phyloP scores from a whole-genome alignment of 2,329 filamentous ascomycete species.

The Claviceps humidiphila region DNA sequence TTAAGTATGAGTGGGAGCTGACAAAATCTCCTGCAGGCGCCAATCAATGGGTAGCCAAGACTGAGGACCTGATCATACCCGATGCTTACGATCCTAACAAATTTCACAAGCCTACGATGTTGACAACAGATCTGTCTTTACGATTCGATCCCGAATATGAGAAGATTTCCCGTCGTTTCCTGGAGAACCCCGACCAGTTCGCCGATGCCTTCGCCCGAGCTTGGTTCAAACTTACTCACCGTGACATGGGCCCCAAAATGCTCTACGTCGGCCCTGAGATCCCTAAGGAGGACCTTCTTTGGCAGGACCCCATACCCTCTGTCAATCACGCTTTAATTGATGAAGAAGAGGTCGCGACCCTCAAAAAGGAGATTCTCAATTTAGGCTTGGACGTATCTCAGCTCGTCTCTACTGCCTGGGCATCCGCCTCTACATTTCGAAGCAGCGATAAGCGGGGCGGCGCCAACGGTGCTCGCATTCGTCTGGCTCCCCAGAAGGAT shows the following conservation, averaged over 20 bases:
- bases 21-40: conserved; percentile 64
- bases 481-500: conserved; percentile 55
- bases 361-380: conserved; percentile 57
- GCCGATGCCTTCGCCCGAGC: conserved; percentile 57
- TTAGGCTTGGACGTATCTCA: conserved; percentile 46
- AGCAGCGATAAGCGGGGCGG: conserved; percentile 70
- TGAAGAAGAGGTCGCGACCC: conserved; percentile 45
- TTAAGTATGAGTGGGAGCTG: conserved; percentile 66
- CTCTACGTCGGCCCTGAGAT: conserved; percentile 66
- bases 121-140: conserved; percentile 62
- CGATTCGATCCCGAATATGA: conserved; percentile 60
- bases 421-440: conserved; percentile 59
- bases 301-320: conserved; percentile 61
- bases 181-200: conserved; percentile 55
- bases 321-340: conserved; percentile 44
- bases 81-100: conserved; percentile 56
- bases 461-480: conserved; percentile 68
- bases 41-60: conserved; percentile 65
- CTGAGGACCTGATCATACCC: conserved; percentile 52
- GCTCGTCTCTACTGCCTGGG: conserved; percentile 55
- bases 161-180: conserved; percentile 61
- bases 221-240: conserved; percentile 76
- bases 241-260: conserved; percentile 59
- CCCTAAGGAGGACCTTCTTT: conserved; percentile 53
- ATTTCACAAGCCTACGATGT: conserved; percentile 64